These are phyloP conservation scores for Phylloporus arenicola DNA, from an alignment of 768 basidiomycete genomes.

Conservation along the genomic window DNA sequence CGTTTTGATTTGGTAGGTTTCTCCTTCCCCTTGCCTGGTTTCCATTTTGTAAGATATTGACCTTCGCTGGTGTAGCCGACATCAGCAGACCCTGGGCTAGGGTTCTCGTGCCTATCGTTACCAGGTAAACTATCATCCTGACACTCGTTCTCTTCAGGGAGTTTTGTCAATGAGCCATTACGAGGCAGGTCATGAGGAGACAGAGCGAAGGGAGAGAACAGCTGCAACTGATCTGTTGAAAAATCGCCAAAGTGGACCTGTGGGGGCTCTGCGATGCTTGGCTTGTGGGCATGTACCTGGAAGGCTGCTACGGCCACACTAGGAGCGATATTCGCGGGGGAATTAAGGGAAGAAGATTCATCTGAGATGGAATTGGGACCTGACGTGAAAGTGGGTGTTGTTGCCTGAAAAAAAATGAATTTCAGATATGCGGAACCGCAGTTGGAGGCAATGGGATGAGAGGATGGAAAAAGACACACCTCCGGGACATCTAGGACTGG, in stretches of 20 bases:
- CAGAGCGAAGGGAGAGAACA: constrained; percentile 21
- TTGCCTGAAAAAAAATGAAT: constrained; percentile 14
- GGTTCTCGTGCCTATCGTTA: constrained; percentile 6
- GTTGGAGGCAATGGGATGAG: background rate
- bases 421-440: constrained; percentile 8
- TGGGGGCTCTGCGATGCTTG: constrained; percentile 25
- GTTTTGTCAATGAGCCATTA: background rate
- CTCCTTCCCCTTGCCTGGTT: constrained; percentile 12
- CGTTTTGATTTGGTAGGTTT: constrained; percentile 18
- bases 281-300: constrained; percentile 25
- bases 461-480: constrained; percentile 20
- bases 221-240: constrained; percentile 26
- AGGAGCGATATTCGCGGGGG: constrained; percentile 16
- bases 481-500: constrained; percentile 20
- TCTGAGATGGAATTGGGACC: constrained; percentile 41
- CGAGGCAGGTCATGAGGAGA: constrained; percentile 6
- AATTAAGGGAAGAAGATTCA: constrained; percentile 34
- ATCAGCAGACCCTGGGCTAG: constrained; percentile 18
- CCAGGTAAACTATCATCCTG: constrained; percentile 18
- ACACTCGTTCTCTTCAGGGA: constrained; percentile 10
- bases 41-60: constrained; percentile 27
- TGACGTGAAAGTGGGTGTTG: constrained; percentile 35
- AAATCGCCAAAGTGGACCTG: constrained; percentile 30
- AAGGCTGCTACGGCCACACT: constrained; percentile 11
- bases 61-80: constrained; percentile 28